A percentile compares a stretch with the other conserved stretches of the same genome.
Conservation (phyloP, 169 alveolate species). For the Babesia ovis region DNA sequence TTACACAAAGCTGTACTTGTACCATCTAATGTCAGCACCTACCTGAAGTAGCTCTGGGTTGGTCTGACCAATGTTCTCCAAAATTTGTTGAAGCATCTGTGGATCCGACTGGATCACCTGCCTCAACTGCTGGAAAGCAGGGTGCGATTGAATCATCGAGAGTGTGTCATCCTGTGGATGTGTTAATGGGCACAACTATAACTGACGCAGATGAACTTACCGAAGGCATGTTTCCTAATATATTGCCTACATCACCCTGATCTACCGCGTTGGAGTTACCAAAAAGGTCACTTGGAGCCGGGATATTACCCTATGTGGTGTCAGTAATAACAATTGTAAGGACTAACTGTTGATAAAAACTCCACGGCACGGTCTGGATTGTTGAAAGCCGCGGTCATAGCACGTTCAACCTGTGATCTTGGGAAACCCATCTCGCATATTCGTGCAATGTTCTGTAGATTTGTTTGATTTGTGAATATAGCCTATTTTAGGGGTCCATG, state of each 20-base stretch:
- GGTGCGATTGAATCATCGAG: slow-evolving; percentile 73
- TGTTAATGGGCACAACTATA: not conserved
- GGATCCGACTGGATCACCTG: slow-evolving; percentile 88
- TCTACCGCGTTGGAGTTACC: slow-evolving; percentile 4
- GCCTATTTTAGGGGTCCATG: not conserved
- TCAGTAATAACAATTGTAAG: not conserved
- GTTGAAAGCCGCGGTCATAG: slow-evolving; percentile 93
- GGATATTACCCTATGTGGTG: slow-evolving; percentile 47
- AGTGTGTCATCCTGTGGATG: not conserved
- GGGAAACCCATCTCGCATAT: slow-evolving; percentile 92
- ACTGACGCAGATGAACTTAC: slow-evolving; percentile 1
- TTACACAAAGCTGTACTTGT: not conserved
- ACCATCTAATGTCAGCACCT: not conserved
- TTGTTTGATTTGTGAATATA: not conserved
- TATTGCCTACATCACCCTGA: not conserved
- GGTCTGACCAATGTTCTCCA: slow-evolving; percentile 81
- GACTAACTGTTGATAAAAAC: slow-evolving; percentile 86
- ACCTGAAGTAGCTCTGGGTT: slow-evolving; percentile 85
- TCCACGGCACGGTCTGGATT: slow-evolving; percentile 96
- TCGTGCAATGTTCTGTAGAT: slow-evolving; percentile 77
- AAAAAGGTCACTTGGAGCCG: slow-evolving; percentile 10
- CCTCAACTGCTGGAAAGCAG: slow-evolving; percentile 81
- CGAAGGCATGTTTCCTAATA: not conserved
- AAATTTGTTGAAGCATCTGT: slow-evolving; percentile 81
- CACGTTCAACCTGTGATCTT: slow-evolving; percentile 83